Evolutionary conservation across 768 basidiomycete genomes (phyloP), one percentile per base, ranked within the genome.

Genomic region (Amanita pseudoporphyria): DNA sequence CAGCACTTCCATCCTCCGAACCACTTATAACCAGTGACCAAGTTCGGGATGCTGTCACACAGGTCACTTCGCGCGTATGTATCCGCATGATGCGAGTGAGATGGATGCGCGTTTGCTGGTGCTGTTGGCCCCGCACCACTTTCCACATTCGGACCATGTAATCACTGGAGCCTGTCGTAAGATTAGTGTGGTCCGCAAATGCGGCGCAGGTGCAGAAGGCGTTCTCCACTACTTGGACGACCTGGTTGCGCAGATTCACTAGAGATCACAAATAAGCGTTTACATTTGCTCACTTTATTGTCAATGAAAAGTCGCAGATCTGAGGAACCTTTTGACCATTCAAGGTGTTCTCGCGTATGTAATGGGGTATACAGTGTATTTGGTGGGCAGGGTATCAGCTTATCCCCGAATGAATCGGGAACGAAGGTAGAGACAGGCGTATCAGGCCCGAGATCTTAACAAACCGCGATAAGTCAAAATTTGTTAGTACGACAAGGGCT

Each of bases 11-110:
- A 57, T 95, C 92, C 58, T 78, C 75, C 13, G 87, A 87, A 9
- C 90, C 90, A 55, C 87, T 93, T 38, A 93, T 76, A 19, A 80
- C 77, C 19, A 91, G 57, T 1, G 87, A 88, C 93, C 93, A 95
- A 1, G 82, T 66, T 37, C 84, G 71, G 12, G 86, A 93, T 1
- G 87, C 81, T 6, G 81, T 68, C 13, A 95, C 71, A 56, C 77
- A 84, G 1, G 71, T 62, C 19, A 95, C 76, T 42, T 77, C 71
- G 40, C 79, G 78, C 3, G 77, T 79, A 56, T 94, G 93, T 13
- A 87, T 80, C 12, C 87, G 79, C 76, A 96, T 79, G 52, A 89
- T 79, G 54, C 91, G 81, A 3, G 81, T 78, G 18, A 87, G 71
- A 52, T 19, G 62, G 62, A 49, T 45, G 66, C 46, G 35, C 52